Conservation (phyloP, 2,329 filamentous ascomycete genomes). For the Penicillium sp. region DNA sequence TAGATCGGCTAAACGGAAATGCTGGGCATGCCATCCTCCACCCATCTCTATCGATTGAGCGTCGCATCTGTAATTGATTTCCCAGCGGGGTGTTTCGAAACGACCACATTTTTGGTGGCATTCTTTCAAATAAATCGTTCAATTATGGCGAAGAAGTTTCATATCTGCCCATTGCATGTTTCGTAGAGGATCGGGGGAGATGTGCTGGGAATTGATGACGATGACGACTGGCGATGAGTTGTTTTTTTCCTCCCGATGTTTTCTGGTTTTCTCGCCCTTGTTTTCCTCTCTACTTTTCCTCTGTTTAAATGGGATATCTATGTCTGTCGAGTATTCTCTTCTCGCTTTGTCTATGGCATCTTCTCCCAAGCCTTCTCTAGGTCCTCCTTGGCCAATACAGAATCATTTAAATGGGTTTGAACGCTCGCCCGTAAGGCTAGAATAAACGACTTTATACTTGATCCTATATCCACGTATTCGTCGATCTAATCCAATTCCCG, state of each 20-base stretch:
- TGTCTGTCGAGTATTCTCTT: conserved; percentile 4
- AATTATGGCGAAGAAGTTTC: background rate
- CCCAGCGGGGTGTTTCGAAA: conserved; percentile 9
- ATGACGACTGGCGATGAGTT: conserved; percentile 14
- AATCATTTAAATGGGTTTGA: background rate
- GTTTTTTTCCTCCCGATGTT: background rate
- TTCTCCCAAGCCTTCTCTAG: background rate
- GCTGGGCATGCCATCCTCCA: background rate
- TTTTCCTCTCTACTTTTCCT: conserved; percentile 2
- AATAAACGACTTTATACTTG: background rate
- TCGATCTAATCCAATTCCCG: too few relatives aligned
- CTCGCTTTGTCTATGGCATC: background rate
- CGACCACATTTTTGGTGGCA: background rate
- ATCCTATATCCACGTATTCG: too few relatives aligned
- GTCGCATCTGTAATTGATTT: conserved; percentile 15
- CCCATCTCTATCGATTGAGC: conserved; percentile 1
- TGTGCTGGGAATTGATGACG: conserved; percentile 11
- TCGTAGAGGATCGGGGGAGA: background rate
- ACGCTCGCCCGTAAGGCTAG: background rate
- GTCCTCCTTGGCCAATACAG: background rate
- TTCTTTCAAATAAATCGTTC: background rate
- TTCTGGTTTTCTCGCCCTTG: background rate
- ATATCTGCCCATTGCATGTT: conserved; percentile 5
- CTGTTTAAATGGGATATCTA: conserved; percentile 15
- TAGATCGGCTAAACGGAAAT: conserved; percentile 11